phyloP scores from a whole-genome alignment of 441 rosid genomes.

The Viola pubescens region DNA sequence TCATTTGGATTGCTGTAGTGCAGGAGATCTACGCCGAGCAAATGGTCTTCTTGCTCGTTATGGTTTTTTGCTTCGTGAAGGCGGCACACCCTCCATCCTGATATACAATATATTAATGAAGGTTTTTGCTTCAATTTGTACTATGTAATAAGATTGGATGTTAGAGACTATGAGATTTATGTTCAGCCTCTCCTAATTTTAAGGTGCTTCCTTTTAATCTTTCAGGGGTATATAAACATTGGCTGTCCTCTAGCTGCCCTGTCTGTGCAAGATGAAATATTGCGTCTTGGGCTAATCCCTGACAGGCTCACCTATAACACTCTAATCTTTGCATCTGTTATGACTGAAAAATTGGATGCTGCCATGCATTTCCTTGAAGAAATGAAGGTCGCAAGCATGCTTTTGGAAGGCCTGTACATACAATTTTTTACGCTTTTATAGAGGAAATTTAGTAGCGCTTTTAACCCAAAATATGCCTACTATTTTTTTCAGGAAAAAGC shows the following conservation, averaged over 20 bases:
- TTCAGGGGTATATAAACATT: slow-evolving; percentile 49
- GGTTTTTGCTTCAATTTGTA: slow-evolving; percentile 25
- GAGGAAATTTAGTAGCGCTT: slow-evolving; percentile 21
- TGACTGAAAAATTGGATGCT: slow-evolving; percentile 40
- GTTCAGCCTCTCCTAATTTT: too few relatives aligned
- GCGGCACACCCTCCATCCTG: slow-evolving; percentile 42
- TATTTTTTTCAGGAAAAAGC: slow-evolving; percentile 41
- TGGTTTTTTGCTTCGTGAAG: slow-evolving; percentile 46
- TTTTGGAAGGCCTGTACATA: slow-evolving; percentile 36
- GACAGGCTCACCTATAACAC: slow-evolving; percentile 65
- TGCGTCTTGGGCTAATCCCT: slow-evolving; percentile 43
- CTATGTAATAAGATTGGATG: too few relatives aligned
- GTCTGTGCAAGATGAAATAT: slow-evolving; percentile 41
- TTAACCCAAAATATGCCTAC: slow-evolving; percentile 14
- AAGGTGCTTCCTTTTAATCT: slow-evolving; percentile 2
- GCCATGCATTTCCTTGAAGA: slow-evolving; percentile 50
- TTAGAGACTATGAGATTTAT: too few relatives aligned
- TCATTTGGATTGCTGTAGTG: slow-evolving; percentile 43
- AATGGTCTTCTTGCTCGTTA: slow-evolving; percentile 73
- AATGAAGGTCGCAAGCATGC: slow-evolving; percentile 62
- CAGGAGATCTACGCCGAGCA: slow-evolving; percentile 78
- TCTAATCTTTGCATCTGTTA: slow-evolving; percentile 49
- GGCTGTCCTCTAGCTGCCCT: slow-evolving; percentile 55
- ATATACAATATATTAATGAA: slow-evolving; percentile 68
- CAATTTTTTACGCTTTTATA: slow-evolving; percentile 18